Evolutionary conservation across 306 rosid species (phyloP).

Genomic region (Glycyrrhiza uralensis): DNA sequence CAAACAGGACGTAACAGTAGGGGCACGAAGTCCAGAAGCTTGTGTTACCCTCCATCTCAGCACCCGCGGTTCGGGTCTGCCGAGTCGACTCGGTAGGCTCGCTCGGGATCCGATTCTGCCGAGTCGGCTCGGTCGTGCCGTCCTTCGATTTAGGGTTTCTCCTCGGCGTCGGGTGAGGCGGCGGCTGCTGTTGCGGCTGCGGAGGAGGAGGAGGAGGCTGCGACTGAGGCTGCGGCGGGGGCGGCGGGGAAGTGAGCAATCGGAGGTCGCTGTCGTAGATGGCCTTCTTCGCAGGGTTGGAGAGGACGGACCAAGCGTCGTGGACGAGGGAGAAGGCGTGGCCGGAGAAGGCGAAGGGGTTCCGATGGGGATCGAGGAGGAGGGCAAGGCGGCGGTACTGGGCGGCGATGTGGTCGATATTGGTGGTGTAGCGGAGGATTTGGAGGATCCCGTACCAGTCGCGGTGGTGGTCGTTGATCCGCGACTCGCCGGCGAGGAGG

Average conservation of each 20-base stretch:
- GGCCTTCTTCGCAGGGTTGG: constrained; percentile 60
- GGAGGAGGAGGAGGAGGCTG: neutral
- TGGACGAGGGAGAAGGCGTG: constrained; percentile 74
- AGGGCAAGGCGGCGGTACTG: constrained; percentile 82
- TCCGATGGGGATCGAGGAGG: constrained; percentile 63
- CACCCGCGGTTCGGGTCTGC: constrained; percentile 19
- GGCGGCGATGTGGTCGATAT: constrained; percentile 65
- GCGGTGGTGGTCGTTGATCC: constrained; percentile 52
- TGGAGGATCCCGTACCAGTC: constrained; percentile 86
- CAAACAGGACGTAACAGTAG: constrained; percentile 72
- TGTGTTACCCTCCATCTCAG: constrained; percentile 9
- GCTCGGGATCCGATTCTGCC: constrained; percentile 34
- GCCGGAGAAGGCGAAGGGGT: constrained; percentile 54
- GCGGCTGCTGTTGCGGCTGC: constrained; percentile 15
- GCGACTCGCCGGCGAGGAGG: constrained; percentile 61
- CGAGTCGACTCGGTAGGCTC: constrained; percentile 36
- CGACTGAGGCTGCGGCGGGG: constrained; percentile 9
- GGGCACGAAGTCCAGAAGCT: constrained; percentile 98
- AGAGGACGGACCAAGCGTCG: constrained; percentile 87
- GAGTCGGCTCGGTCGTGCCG: constrained; percentile 14
- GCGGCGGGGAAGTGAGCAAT: constrained; percentile 33
- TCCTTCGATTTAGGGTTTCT: constrained; percentile 41
- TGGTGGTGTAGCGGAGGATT: constrained; percentile 62
- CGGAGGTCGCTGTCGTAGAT: constrained; percentile 64
- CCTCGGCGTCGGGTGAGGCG: constrained; percentile 26